A percentile compares a stretch with the other conserved stretches of the same genome.
Evolutionary conservation across 768 basidiomycete species (phyloP).

Genomic region (Rhizopogon vulgaris): DNA sequence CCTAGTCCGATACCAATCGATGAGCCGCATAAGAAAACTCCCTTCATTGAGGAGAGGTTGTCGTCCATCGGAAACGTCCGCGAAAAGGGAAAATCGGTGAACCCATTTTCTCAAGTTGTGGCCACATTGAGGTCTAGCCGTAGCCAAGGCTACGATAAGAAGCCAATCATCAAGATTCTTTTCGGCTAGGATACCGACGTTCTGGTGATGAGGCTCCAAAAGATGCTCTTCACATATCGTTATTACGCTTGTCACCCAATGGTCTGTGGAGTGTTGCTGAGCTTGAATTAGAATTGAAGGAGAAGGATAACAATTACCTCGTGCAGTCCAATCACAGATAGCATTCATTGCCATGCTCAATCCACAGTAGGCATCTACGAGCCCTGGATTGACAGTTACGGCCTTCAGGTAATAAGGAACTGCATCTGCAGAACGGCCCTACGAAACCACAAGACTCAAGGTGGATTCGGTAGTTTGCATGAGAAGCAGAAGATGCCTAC

Average conservation of each 20-base stretch:
- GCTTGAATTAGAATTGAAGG: slow-evolving; percentile 7
- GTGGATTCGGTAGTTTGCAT: not conserved
- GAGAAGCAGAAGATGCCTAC: slow-evolving; percentile 19
- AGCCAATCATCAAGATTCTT: slow-evolving; percentile 33
- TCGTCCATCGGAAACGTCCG: slow-evolving; percentile 13
- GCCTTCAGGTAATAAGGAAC: slow-evolving; percentile 42
- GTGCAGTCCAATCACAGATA: slow-evolving; percentile 40
- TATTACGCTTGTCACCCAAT: slow-evolving; percentile 33
- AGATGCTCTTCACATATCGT: slow-evolving; percentile 33
- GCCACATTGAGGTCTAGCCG: slow-evolving; percentile 16
- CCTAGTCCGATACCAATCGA: slow-evolving; percentile 37
- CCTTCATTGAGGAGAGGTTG: slow-evolving; percentile 29
- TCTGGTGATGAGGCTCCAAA: slow-evolving; percentile 23
- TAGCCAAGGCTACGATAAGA: slow-evolving; percentile 23
- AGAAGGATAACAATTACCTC: slow-evolving; percentile 25
- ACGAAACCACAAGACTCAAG: not conserved
- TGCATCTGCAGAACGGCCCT: slow-evolving; percentile 38
- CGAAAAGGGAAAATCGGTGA: slow-evolving; percentile 24
- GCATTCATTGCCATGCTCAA: slow-evolving; percentile 39
- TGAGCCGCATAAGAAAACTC: slow-evolving; percentile 38
- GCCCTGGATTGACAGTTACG: slow-evolving; percentile 33
- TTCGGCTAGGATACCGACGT: slow-evolving; percentile 21
- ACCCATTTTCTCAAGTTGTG: slow-evolving; percentile 27
- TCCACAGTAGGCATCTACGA: slow-evolving; percentile 44
- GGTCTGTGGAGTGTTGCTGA: slow-evolving; percentile 9